phyloP scores from a whole-genome alignment of 495 filamentous ascomycete genomes.

The Letharia lupina region DNA sequence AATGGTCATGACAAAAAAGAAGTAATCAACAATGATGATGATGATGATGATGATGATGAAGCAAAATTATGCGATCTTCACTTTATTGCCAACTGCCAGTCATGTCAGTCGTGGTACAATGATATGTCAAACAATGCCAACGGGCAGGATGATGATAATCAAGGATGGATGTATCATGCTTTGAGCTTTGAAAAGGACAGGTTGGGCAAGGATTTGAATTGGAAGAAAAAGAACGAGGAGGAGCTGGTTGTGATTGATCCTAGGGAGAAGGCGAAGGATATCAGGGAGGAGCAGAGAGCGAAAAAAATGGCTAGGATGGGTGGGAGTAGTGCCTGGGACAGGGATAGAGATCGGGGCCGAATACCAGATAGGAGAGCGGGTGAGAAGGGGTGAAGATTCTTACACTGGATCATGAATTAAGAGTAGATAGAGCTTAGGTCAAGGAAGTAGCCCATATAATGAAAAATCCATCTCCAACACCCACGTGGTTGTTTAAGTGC shows the following conservation, averaged over 20 bases:
- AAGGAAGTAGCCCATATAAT: too few species aligned
- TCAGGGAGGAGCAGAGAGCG: conserved; percentile 53
- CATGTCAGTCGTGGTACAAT: conserved; percentile 71
- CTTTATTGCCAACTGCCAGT: conserved; percentile 88
- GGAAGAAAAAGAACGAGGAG: conserved; percentile 79
- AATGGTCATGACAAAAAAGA: conserved; percentile 27
- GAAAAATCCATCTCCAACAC: too few species aligned
- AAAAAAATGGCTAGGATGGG: conserved; percentile 39
- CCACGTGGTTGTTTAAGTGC: too few species aligned
- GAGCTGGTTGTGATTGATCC: conserved; percentile 95
- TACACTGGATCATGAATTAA: conserved; percentile 4
- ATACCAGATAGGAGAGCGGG: conserved; percentile 21
- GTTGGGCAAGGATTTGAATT: conserved; percentile 83
- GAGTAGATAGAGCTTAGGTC: too few species aligned
- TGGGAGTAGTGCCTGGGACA: conserved; percentile 50
- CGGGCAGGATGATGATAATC: conserved; percentile 49
- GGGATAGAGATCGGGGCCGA: conserved; percentile 34
- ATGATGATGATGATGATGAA: conserved; percentile 66
- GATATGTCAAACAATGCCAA: conserved; percentile 37
- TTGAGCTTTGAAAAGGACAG: conserved; percentile 83
- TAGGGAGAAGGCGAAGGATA: conserved; percentile 67
- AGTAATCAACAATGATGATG: conserved; percentile 45
- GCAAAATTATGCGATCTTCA: conserved; percentile 75
- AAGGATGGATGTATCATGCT: conserved; percentile 57
- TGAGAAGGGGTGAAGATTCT: conserved; percentile 15